Evolutionary conservation across 805 yeast species (phyloP), one percentile per base, ranked within the genome.

Genomic region (Metschnikowia gelsemii): DNA sequence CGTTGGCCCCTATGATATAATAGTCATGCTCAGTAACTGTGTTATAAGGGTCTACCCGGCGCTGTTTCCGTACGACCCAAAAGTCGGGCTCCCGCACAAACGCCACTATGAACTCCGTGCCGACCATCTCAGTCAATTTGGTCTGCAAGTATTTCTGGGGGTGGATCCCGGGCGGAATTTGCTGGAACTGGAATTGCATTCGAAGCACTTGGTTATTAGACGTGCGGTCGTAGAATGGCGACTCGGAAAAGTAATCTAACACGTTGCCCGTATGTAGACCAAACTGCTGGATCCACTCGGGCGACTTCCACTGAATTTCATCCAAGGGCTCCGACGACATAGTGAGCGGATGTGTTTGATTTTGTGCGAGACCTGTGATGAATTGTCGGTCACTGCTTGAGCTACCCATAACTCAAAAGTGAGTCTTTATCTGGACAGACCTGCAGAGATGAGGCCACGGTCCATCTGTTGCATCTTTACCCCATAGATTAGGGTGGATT

Each of bases 281-380:
- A 59, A 81, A 82, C 39, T 82, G 78, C 59, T 89, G 96, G 49
- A 93, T 88, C 95, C 96, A 93, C 62, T 93, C 99, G 1, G 99
- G 98, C 3, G 93, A 84, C 51, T 90, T 79, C 99, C 99, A 93
- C 61, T 90, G 98, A 30, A 93, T 74, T 56, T 91, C 97, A 58
- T 90, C 97, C 20, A 90, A 69, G 22, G 72, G 70, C 37, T 62
- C 66, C 12, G 46, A 13, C 8, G 55, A 40, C 55, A 51, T 51
- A 26, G 25, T 32, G 31, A 7, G 29, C 3, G 29, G n/a, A 11
- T 23, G 9, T 23, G n/a, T 23, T 11, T 23, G 12, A 23, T 23
- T 23, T 23, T 23, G 11, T 11, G 29, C 12, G 14, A 26, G 14
- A 26, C 8, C n/a, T n/a, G n/a, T n/a, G n/a, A n/a, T n/a, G n/a